phyloP scores from a whole-genome alignment of 768 basidiomycete species.

The Boletus tylopilopsis region DNA sequence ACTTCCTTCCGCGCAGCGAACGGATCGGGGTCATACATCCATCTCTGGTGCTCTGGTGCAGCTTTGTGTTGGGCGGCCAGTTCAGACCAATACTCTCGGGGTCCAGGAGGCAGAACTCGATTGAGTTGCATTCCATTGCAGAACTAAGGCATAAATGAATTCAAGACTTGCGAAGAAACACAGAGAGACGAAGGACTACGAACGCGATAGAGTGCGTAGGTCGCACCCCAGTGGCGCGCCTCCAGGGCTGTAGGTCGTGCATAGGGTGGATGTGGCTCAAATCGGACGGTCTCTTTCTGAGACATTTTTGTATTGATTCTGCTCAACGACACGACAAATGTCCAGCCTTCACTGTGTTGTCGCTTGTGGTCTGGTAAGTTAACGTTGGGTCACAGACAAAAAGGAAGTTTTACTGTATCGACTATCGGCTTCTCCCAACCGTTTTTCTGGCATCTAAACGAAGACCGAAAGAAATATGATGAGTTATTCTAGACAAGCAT shows the following conservation, averaged over 20 bases:
- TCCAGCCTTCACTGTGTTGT: slow-evolving; percentile 47
- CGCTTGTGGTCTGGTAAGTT: slow-evolving; percentile 34
- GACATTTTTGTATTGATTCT: slow-evolving; percentile 68
- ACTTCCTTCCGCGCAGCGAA: slow-evolving; percentile 71
- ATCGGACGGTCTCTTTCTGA: slow-evolving; percentile 60
- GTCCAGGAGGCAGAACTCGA: slow-evolving; percentile 74
- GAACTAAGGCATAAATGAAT: slow-evolving; percentile 45
- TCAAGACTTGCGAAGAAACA: background rate
- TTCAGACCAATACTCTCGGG: slow-evolving; percentile 84
- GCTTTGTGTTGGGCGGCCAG: slow-evolving; percentile 67
- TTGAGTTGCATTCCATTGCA: slow-evolving; percentile 74
- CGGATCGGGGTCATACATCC: slow-evolving; percentile 89
- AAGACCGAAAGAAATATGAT: background rate
- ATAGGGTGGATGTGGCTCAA: slow-evolving; percentile 74
- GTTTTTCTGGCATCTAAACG: slow-evolving; percentile 73
- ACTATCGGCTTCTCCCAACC: slow-evolving; percentile 85
- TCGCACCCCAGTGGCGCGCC: slow-evolving; percentile 90
- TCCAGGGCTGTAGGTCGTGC: slow-evolving; percentile 65
- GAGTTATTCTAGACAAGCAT: background rate
- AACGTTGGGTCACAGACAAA: background rate
- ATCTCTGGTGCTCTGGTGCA: slow-evolving; percentile 64
- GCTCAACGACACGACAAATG: slow-evolving; percentile 66
- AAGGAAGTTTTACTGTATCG: slow-evolving; percentile 53
- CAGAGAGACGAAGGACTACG: slow-evolving; percentile 32
- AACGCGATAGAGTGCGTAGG: slow-evolving; percentile 84